phyloP scores from a whole-genome alignment of 2,329 filamentous ascomycete genomes.

The Botrytis fabae region DNA sequence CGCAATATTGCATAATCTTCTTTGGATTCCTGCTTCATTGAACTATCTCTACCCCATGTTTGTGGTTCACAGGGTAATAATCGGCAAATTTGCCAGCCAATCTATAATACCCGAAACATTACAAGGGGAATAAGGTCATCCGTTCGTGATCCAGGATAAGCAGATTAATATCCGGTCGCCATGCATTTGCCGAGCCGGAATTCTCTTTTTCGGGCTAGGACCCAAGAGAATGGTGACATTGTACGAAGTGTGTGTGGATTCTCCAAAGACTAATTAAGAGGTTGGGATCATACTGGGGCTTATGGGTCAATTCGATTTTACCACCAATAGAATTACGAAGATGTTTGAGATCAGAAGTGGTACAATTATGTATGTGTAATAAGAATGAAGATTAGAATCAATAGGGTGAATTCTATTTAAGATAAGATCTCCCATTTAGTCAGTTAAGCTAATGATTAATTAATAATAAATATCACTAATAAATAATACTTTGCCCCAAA shows the following conservation, averaged over 20 bases:
- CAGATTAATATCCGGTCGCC: neutral
- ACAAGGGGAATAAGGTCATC: neutral
- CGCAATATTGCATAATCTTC: neutral
- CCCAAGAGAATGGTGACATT: neutral
- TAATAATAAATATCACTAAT: too few relatives aligned
- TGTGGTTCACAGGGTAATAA: neutral
- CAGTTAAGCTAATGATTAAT: too few relatives aligned
- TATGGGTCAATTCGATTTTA: slow-evolving; percentile 1
- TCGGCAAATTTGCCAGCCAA: neutral
- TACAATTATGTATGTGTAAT: too few relatives aligned
- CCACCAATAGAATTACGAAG: neutral
- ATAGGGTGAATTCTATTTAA: too few relatives aligned
- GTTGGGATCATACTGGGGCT: neutral
- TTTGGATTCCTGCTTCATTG: neutral
- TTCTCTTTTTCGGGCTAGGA: neutral
- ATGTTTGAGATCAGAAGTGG: neutral
- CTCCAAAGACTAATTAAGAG: neutral
- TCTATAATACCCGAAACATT: neutral
- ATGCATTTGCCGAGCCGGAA: neutral
- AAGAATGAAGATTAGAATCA: too few relatives aligned
- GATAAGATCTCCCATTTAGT: too few relatives aligned
- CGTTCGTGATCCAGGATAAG: neutral
- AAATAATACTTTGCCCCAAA: too few relatives aligned
- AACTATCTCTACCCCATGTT: neutral
- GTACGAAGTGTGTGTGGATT: neutral